phyloP scores from a whole-genome alignment of 306 rosid species.

The Cicer chorassanicum region DNA sequence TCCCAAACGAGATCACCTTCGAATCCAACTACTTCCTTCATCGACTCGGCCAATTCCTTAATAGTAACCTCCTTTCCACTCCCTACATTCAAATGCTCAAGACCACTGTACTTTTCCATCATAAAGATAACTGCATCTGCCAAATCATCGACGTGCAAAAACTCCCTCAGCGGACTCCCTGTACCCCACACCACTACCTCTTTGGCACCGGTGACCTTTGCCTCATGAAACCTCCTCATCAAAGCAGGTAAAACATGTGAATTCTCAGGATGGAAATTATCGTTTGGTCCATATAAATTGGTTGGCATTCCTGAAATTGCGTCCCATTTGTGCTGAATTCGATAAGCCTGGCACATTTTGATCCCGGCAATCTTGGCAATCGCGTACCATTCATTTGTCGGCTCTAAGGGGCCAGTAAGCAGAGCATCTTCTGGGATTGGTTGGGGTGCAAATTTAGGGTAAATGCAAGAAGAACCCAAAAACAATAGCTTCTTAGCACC shows the following conservation, averaged over 20 bases:
- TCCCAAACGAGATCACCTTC: conserved; percentile 95
- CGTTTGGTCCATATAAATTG: conserved; percentile 80
- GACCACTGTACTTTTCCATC: conserved; percentile 78
- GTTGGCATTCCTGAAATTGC: conserved; percentile 99
- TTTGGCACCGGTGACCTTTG: conserved; percentile 71
- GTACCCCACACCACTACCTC: conserved; percentile 98
- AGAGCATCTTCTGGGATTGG: conserved; percentile 84
- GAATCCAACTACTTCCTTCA: conserved; percentile 92
- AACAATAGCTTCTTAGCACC: conserved; percentile 80
- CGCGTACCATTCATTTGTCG: conserved; percentile 97
- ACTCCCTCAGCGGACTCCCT: conserved; percentile 94
- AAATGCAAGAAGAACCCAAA: conserved; percentile 92
- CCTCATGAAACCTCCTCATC: conserved; percentile 95
- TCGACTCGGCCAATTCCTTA: conserved; percentile 82
- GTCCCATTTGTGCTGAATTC: conserved; percentile 81
- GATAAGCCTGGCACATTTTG: conserved; percentile 95
- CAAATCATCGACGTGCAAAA: conserved; percentile 88
- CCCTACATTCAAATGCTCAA: conserved; percentile 86
- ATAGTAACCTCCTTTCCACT: conserved; percentile 93
- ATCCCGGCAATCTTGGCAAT: conserved; percentile 95
- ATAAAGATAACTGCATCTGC: conserved; percentile 79
- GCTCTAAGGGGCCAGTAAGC: conserved; percentile 87
- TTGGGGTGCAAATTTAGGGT: conserved; percentile 95
- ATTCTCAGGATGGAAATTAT: conserved; percentile 90
- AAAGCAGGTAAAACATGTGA: conserved; percentile 91